Base-by-base conservation (phyloP, 768 basidiomycete genomes). In the Trametes sanguinea region DNA sequence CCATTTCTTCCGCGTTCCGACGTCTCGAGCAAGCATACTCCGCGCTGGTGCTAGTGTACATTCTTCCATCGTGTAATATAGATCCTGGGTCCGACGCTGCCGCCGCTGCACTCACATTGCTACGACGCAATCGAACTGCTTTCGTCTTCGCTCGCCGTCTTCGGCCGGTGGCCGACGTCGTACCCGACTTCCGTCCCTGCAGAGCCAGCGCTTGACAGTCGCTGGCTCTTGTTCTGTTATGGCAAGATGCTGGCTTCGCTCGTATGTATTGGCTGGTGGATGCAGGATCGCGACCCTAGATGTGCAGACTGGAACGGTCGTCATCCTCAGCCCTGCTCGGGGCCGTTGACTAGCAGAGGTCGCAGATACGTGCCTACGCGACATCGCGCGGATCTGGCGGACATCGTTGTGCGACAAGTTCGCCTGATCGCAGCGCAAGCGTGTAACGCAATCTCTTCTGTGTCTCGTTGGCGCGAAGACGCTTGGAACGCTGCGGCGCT, bases 401-500 rank as follows among this genome's bases (percentile, higher is more conserved):
- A 90, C 87, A 71, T 86, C 85, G 32, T 75, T 73, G 43, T 85
- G 74, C 13, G 77, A 74, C 16, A 90, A 73, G 62, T 79, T 80
- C 6, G 87, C 87, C 67, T 89, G 85, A 55, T 87, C 77, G 68
- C 89, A 91, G 29, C 90, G 80, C 3, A 83, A 82, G 17, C 87
- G 78, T 78, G 90, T 90, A 54, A 90, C 85, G 2, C 87, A 89
- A 56, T 22, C 22, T 79, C 78, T 52, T 80, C 75, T 60, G 78
- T 80, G 69, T 87, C 83, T 66, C 84, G 85, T 3, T 92, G 81
- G 62, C 79, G 81, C 44, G 88, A 77, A 3, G 90, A 89, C 2
- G 87, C 86, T 73, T 90, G 90, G 68, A 84, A 90, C 72, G 92
- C 90, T 9, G 84, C 86, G 3, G 90, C 83, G 35, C 75, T 67